Base-by-base conservation (phyloP, 371 early-diverging fungal genomes). In the Fennellomyces sp. region DNA sequence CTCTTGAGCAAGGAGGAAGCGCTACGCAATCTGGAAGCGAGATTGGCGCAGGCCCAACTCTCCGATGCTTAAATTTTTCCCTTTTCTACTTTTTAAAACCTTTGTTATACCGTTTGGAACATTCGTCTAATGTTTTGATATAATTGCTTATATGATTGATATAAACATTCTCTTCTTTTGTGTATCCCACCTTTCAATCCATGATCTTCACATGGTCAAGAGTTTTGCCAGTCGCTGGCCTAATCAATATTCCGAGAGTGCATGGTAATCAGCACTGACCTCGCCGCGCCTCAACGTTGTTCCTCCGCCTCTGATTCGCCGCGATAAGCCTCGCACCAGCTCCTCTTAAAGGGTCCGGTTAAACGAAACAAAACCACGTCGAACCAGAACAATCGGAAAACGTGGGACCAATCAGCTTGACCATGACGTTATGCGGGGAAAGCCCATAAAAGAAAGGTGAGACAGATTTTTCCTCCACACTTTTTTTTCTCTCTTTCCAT, bases 1-100 rank as follows among this genome's bases (percentile, higher is more conserved):
- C 67, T 84, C 23, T 68, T 82, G 66, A 81, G 72, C 54, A 84
- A 84, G 60, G 84, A 84, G 66, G 84, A 84, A 64, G 81, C 82
- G n/a, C 65, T 84, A 27, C 80, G 84, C 49, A 77, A 62, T 39
- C 64, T 84, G 63, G 84, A 84, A 61, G 78, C 80, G 8, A 73
- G 82, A 57, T 62, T 81, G 45, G 75, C 81, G 45, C 72, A 76
- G 55, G 72, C 78, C 41, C 78, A 78, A 60, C 42, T 76, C 8
- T 65, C 69, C 53, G 76, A 76, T 58, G 68, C 58, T 30, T 67
- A 62, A 63, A 51, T 30, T 19, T 15, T 51, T 28, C 30, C 21
- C 33, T 11, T 42, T 42, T 42, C n/a, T 45, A 23, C 8, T 41
- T 41, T 41, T 41, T 17, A 6, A 7, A 21, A 45, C 17, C 17